Base-by-base conservation (phyloP, 805 yeast genomes). In the Blastobotrys attinorum region DNA sequence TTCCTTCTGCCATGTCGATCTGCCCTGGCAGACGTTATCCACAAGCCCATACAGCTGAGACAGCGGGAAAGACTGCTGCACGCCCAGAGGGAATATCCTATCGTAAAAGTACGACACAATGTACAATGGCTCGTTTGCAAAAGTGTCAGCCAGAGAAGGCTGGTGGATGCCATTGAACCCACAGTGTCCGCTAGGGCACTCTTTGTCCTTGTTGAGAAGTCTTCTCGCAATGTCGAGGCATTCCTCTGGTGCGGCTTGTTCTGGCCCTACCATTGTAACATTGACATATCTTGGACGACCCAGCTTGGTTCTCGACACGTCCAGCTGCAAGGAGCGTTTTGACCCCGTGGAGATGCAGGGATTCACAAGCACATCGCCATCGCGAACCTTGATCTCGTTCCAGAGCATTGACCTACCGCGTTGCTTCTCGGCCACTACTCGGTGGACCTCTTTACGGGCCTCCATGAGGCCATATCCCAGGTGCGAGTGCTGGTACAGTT, bases 141-240 rank as follows among this genome's bases (percentile, higher is more conserved):
- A 92, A 13, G 94, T 79, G 49, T 73, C 76, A 37, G 77, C 77
- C 57, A 92, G 70, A 3, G 95, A 83, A 7, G 99, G 99, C 69
- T 92, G 98, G 65, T 94, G 95, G 40, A 88, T 83, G 59, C 99
- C 98, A 60, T 90, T 87, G 75, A 92, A 92, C 2, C 97, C 85
- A 64, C 99, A 92, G 43, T 97, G 94, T 46, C 77, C 75, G 29
- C 70, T 59, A 1, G 69, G 60, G 71, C 99, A 92, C 48, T 72
- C 77, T 10, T 75, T 71, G 33, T 88, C 96, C 67, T 89, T 88
- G 67, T 85, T 81, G 60, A 92, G 73, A 34, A 86, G 75, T 42
- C 73, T 61, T 61, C 90, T 97, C 22, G 97, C 87, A 33, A 90
- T 62, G 59, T 69, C 75, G 51, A 96, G 77, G 69, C 99, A 92